These are phyloP conservation scores for Exophiala spinifera DNA, from an alignment of 2,329 filamentous ascomycete species.

Conservation along the genomic window DNA sequence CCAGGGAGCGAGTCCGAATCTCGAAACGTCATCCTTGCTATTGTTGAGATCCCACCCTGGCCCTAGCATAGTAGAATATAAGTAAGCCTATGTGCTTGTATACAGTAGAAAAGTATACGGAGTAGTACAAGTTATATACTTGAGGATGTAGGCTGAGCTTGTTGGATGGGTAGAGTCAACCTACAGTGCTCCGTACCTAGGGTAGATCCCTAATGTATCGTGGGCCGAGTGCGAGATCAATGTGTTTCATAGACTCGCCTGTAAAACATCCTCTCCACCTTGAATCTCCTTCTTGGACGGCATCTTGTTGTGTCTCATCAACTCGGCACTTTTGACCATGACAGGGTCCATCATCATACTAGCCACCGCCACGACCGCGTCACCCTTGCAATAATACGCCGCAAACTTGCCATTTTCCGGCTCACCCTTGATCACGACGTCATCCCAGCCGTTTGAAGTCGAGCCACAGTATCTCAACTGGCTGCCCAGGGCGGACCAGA, in stretches of 20 bases:
- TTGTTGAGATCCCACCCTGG: too few relatives aligned
- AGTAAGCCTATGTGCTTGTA: too few relatives aligned
- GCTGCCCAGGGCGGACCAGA: slow-evolving; percentile 89
- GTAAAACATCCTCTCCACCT: slow-evolving; percentile 45
- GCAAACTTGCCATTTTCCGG: slow-evolving; percentile 76
- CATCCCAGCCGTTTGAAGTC: slow-evolving; percentile 78
- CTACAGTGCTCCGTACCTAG: background rate
- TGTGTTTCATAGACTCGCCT: slow-evolving; percentile 30
- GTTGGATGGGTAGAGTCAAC: too few relatives aligned
- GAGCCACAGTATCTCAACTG: slow-evolving; percentile 94
- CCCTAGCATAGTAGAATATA: too few relatives aligned
- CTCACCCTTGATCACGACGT: slow-evolving; percentile 74
- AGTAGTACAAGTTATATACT: too few relatives aligned
- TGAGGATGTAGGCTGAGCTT: too few relatives aligned
- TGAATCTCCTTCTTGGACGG: slow-evolving; percentile 73
- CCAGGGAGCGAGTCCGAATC: too few relatives aligned
- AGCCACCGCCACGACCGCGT: slow-evolving; percentile 83
- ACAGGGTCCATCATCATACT: slow-evolving; percentile 88
- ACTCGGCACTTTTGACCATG: slow-evolving; percentile 75
- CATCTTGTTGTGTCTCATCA: slow-evolving; percentile 83
- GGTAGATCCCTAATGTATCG: too few relatives aligned
- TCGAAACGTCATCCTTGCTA: too few relatives aligned
- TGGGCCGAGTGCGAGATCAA: too few relatives aligned
- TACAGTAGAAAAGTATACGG: too few relatives aligned
- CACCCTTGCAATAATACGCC: slow-evolving; percentile 83